Base-by-base conservation (phyloP, 345 rosid species). In the Cochlearia excelsa region DNA sequence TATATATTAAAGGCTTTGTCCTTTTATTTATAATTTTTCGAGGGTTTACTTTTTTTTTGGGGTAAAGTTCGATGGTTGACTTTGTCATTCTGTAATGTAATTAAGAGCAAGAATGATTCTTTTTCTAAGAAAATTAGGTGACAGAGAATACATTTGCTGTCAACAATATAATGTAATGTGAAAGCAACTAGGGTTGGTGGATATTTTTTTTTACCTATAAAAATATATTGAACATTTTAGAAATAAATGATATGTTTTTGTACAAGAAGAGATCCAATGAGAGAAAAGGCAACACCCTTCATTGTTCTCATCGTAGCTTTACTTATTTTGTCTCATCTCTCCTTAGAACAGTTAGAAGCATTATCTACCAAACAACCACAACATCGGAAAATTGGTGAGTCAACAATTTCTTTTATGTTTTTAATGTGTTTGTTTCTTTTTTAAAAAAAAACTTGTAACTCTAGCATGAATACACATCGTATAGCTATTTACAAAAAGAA, bases 321-420 rank as follows among this genome's bases (percentile, higher is more conserved):
- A 16, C 37, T 60, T 5, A 45, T 60, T 47, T 37, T 47, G 28
- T 46, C 54, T 4, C 38, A 11, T 60, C 46, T 60, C 54, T 47
- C 47, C 54, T 47, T 29, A 54, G 34, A 45, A 59, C 46, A 59
- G 2, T 10, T n/a, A 46, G 45, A 59, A 47, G 65, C 54, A 34
- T 46, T 1, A 26, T 47, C 65, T 1, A 47, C 29, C 65, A 59
- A 59, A 37, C 46, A 46, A 46, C 28, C 6, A 46, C 26, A 33
- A n/a, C 29, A 35, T 35, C 33, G 46, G 11, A 59, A 59, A 35
- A 27, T 59, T 16, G 51, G 63, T 58, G 2, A 58, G 51, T 30
- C 7, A 9, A 47, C 3, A 31, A 47, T 2, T 3, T 7, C 9
- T 47, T 53, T 0, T 53, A 26, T 11, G 23, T 6, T 0, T 43